These are phyloP conservation scores for Letharia columbiana DNA, from an alignment of 495 filamentous ascomycete species.

Conservation along the genomic window DNA sequence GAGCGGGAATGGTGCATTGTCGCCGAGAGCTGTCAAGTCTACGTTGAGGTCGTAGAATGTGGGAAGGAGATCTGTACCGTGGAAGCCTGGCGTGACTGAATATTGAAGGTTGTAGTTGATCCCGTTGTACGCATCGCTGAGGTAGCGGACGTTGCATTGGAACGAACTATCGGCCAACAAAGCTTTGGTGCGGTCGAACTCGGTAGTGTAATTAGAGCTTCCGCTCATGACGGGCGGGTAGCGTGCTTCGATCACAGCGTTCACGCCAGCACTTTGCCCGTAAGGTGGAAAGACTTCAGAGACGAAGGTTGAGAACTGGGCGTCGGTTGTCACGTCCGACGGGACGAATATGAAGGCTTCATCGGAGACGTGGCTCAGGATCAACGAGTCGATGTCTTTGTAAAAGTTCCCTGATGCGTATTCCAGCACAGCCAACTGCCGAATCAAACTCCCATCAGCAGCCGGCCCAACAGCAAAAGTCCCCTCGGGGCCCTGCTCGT, in stretches of 20 bases:
- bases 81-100: conserved; percentile 33
- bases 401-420: conserved; percentile 37
- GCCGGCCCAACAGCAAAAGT: conserved; percentile 39
- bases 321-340: conserved; percentile 41
- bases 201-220: conserved; percentile 25
- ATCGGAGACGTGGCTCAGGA: conserved; percentile 36
- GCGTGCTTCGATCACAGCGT: conserved; percentile 28
- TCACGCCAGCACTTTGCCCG: conserved; percentile 29
- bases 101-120: conserved; percentile 34
- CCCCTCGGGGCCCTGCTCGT: conserved; percentile 30
- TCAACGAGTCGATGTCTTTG: conserved; percentile 32
- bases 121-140: conserved; percentile 32
- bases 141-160: conserved; percentile 35
- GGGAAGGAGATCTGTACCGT: conserved; percentile 27
- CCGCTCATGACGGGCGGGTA: conserved; percentile 29
- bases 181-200: conserved; percentile 30
- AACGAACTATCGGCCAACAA: conserved; percentile 34
- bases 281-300: conserved; percentile 36
- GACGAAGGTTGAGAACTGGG: conserved; percentile 44
- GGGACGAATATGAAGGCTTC: conserved; percentile 35
- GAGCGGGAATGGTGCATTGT: conserved; percentile 10
- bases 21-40: conserved; percentile 26
- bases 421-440: conserved; percentile 38
- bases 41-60: conserved; percentile 30
- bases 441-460: conserved; percentile 39